Conservation (phyloP, 2,329 filamentous ascomycete species). For the Botrytis aclada region DNA sequence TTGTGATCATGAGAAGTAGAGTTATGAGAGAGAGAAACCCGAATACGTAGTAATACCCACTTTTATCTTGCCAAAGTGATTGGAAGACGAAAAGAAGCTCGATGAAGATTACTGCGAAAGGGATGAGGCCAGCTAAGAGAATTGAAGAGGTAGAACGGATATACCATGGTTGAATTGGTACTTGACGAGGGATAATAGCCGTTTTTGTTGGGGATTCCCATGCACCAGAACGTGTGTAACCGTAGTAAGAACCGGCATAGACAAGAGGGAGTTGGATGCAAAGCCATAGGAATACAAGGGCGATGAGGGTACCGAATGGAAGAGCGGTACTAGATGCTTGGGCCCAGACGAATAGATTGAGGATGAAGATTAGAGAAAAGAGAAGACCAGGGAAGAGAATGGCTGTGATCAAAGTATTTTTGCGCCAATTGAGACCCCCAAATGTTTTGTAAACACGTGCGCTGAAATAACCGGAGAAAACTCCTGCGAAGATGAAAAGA, state of each 20-base stretch:
- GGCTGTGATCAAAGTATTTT: conserved; percentile 75
- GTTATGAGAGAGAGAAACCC: conserved; percentile 77
- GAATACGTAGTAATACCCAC: conserved; percentile 88
- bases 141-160: conserved; percentile 59
- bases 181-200: conserved; percentile 65
- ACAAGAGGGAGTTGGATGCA: conserved; percentile 83
- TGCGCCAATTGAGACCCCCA: conserved; percentile 68
- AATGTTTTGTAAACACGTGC: conserved; percentile 81
- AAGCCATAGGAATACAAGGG: conserved; percentile 73
- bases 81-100: conserved; percentile 85
- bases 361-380: conserved; percentile 71
- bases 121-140: conserved; percentile 72
- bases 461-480: conserved; percentile 87
- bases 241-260: conserved; percentile 75
- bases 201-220: conserved; percentile 86
- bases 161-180: conserved; percentile 75
- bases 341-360: conserved; percentile 88
- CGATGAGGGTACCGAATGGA: conserved; percentile 75
- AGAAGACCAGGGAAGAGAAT: conserved; percentile 74
- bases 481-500: conserved; percentile 76
- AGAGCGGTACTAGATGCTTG: conserved; percentile 86
- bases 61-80: conserved; percentile 86
- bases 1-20: conserved; percentile 68
- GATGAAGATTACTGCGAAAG: conserved; percentile 85
- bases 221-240: conserved; percentile 61